Base-by-base conservation (phyloP, 2,329 filamentous ascomycete species). In the Epichloe sp. region DNA sequence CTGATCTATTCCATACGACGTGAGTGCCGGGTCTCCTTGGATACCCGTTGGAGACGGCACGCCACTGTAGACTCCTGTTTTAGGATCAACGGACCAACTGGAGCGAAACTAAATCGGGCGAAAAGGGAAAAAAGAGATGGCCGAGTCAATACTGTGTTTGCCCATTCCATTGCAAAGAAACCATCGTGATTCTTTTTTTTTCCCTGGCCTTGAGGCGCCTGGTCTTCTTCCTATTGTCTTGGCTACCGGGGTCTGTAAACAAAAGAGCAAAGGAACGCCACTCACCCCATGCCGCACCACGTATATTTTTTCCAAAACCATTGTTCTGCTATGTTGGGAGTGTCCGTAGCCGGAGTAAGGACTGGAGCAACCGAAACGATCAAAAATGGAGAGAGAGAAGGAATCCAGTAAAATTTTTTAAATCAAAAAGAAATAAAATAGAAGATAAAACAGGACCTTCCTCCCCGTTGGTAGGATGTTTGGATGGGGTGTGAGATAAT, bases 11-110 rank as follows among this genome's bases (percentile, higher is more conserved):
- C 93, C 93, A 63, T 97, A 84, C 21, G 86, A 82, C 7, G 90
- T 89, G 59, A 98, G 77, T 10, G 88, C 83, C 44, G 90, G 90
- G 64, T 98, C 93, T 26, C 86, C 85, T 4, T 90, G 77, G 56
- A 95, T 89, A 49, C 87, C 86, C 5, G 93, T 97, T 1, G 93
- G 91, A 38, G 87, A 88, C 42, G 77, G 80, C 57, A 93, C 80
- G 53, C 74, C 74, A 50, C 77, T 78, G 72, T 97, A 97, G 59
- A 76, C 76, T 49, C 93, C 91, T 38, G 87, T 91, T 54, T 76
- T 71, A 44, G 82, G 80, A 68, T 97, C 83, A 54, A 97, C 87
- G 43, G 80, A 80, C 88, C 90, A 97, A 65, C 86, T 89, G 57
- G 86, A 84, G 55, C 93, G 88, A 68, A 95, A 95, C 90, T 94